Base-by-base conservation (phyloP, 768 basidiomycete genomes). In the Austroboletus festivus region DNA sequence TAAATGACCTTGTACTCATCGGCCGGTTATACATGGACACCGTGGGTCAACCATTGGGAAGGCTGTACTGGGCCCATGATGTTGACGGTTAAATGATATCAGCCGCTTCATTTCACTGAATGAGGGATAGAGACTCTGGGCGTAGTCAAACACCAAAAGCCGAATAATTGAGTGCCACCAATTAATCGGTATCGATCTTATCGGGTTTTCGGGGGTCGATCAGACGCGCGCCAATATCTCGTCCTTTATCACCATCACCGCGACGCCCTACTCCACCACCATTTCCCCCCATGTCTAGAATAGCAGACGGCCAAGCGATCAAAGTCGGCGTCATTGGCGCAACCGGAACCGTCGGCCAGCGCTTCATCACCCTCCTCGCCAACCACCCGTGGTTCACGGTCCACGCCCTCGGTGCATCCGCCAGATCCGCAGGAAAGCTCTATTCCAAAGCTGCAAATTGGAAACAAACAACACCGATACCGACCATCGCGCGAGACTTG, bases 321-420 rank as follows among this genome's bases (percentile, higher is more conserved):
- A 73, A 71, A 38, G 88, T 94, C 50, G 91, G 89, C 51, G 73
- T 94, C 40, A 75, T 93, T 9, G 91, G 91, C 26, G 91, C 92
- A 1, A 94, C 91, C 0, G 92, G 95, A 48, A 96, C 92, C 40
- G 95, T 97, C 42, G 94, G 95, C 20, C 95, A 98, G 69, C 81
- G 93, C 34, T 99, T 98, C 68, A 88, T 98, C 68, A 77, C 82
- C 42, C 82, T 97, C 41, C 85, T 99, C 41, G 75, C 90, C 4
- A 64, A 72, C 7, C 96, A 99, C 64, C 93, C 95, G 0, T 97
- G 86, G 82, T 97, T 99, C 69, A 71, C 74, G 50, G 76, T 97
- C 56, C 83, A 86, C 65, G 85, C 82, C 0, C 79, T 99, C 35
- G 95, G 94, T 34, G 96, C 96, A 37, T 95, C 92, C 10, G 70